phyloP scores from a whole-genome alignment of 306 rosid genomes.

The Carpinus viminea region DNA sequence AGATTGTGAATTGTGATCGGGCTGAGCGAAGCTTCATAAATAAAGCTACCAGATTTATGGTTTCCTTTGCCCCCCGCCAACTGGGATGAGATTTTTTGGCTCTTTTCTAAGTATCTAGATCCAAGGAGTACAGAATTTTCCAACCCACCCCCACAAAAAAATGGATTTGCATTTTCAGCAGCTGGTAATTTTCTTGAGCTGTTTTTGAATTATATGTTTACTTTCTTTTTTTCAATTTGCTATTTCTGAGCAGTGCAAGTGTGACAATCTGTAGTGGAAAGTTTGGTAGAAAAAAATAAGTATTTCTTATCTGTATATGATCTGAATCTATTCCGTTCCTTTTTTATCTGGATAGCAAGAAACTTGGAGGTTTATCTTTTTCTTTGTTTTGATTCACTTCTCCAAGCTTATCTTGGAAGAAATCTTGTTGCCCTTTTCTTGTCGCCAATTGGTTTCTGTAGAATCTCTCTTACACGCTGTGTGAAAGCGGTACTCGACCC shows the following conservation, averaged over 20 bases:
- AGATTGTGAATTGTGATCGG: slow-evolving; percentile 22
- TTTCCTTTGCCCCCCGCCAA: not conserved
- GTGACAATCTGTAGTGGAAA: slow-evolving; percentile 32
- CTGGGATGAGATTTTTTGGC: slow-evolving; percentile 1
- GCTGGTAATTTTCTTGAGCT: slow-evolving; percentile 47
- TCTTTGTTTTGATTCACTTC: slow-evolving; percentile 42
- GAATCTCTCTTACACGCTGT: slow-evolving; percentile 33
- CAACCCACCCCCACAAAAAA: slow-evolving; percentile 25
- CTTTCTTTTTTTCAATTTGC: not conserved
- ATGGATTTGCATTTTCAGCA: slow-evolving; percentile 31
- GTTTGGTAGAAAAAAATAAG: slow-evolving; percentile 35
- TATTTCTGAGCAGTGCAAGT: not conserved
- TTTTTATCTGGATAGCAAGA: slow-evolving; percentile 27
- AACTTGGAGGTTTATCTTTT: slow-evolving; percentile 33
- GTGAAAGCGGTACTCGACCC: slow-evolving; percentile 35
- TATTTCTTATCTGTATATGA: slow-evolving; percentile 41
- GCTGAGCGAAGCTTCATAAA: slow-evolving; percentile 42
- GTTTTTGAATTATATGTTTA: slow-evolving; percentile 5
- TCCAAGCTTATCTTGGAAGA: slow-evolving; percentile 36
- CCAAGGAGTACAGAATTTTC: slow-evolving; percentile 11
- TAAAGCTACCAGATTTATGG: slow-evolving; percentile 32
- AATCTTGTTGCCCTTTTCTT: slow-evolving; percentile 20
- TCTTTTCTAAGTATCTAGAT: slow-evolving; percentile 5
- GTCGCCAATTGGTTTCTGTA: slow-evolving; percentile 31
- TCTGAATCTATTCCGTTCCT: slow-evolving; percentile 54